Evolutionary conservation across 495 filamentous ascomycete genomes (phyloP).

Genomic region (Penicillium turbatum): DNA sequence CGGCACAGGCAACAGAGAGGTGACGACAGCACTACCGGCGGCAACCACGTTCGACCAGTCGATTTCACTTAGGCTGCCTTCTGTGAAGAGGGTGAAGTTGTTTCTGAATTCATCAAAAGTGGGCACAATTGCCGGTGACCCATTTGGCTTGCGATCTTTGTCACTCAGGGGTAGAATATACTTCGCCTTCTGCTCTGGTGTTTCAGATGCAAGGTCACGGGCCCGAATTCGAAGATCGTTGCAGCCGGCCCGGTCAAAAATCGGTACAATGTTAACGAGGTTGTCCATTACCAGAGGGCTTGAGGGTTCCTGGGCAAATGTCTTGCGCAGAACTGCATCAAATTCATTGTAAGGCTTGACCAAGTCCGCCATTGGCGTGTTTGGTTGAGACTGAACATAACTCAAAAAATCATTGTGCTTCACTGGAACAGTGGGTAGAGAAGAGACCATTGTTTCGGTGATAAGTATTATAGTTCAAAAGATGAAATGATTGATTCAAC

Average conservation of each 20-base stretch:
- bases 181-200: slow-evolving; percentile 53
- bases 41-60: slow-evolving; percentile 77
- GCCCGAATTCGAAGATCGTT: slow-evolving; percentile 56
- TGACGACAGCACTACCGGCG: slow-evolving; percentile 72
- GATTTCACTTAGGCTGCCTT: slow-evolving; percentile 56
- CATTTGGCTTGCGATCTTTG: slow-evolving; percentile 53
- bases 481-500: too few relatives aligned
- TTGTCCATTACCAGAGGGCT: slow-evolving; percentile 55
- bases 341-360: slow-evolving; percentile 65
- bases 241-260: slow-evolving; percentile 57
- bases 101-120: slow-evolving; percentile 63
- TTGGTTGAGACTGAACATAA: not conserved
- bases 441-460: not conserved
- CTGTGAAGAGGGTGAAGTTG: slow-evolving; percentile 77
- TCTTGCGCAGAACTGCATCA: slow-evolving; percentile 62
- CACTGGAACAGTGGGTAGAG: not conserved
- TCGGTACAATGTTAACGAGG: slow-evolving; percentile 62
- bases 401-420: slow-evolving; percentile 1
- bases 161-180: slow-evolving; percentile 67
- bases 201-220: slow-evolving; percentile 56
- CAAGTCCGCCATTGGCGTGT: slow-evolving; percentile 48
- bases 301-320: slow-evolving; percentile 65
- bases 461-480: too few relatives aligned
- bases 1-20: slow-evolving; percentile 68
- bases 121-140: slow-evolving; percentile 60